Conservation (phyloP, 106 monocot species). For the Dioscorea alata region DNA sequence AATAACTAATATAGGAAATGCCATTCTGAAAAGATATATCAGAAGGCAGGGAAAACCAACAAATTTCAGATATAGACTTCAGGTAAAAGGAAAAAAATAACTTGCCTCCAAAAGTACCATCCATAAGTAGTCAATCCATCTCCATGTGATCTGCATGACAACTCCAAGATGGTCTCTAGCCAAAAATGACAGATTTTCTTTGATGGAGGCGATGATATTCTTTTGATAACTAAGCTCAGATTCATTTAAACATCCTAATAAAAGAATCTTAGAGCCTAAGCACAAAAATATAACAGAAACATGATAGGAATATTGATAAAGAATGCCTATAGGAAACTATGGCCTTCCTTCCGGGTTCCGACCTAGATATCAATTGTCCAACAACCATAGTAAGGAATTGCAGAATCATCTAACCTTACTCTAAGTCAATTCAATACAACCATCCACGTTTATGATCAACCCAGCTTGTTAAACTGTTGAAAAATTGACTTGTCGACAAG, state of each 20-base stretch:
- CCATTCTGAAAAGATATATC: too few species aligned
- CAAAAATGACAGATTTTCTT: neutral
- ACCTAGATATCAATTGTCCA: neutral
- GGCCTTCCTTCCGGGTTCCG: neutral
- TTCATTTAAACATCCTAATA: neutral
- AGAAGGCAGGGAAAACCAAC: too few species aligned
- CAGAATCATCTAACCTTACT: neutral
- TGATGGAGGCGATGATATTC: neutral
- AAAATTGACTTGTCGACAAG: too few species aligned
- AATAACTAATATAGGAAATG: too few species aligned
- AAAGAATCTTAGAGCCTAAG: neutral
- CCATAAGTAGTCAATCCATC: slow-evolving; percentile 1
- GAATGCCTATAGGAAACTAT: neutral
- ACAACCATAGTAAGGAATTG: neutral
- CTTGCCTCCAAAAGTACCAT: slow-evolving; percentile 6
- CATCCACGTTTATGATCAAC: too few species aligned
- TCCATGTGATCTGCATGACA: slow-evolving; percentile 1
- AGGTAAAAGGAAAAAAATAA: neutral
- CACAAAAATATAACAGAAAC: neutral
- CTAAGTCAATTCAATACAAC: too few species aligned
- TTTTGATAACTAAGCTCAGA: neutral
- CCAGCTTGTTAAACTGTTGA: too few species aligned
- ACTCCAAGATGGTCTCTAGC: slow-evolving; percentile 5
- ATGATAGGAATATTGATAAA: neutral
- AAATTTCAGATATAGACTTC: too few species aligned